Evolutionary conservation across 2,329 filamentous ascomycete species (phyloP).

Genomic region (Fusarium staphyleae): DNA sequence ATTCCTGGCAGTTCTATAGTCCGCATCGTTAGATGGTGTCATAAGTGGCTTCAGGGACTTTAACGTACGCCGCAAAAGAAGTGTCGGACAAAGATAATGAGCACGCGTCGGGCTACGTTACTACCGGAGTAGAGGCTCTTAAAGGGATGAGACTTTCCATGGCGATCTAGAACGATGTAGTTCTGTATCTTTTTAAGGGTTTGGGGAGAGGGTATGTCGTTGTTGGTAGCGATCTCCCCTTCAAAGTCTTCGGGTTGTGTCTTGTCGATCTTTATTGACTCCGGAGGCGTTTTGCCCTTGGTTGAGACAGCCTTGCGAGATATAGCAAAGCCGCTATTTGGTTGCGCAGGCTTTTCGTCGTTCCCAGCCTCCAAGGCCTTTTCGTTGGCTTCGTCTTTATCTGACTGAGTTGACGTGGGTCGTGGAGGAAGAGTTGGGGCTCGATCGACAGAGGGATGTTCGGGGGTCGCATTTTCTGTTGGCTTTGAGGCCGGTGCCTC

Average conservation of each 20-base stretch:
- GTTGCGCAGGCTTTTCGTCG: constrained; percentile 5
- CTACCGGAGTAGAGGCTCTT: constrained; percentile 66
- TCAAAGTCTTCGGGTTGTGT: constrained; percentile 60
- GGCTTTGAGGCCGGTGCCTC: constrained; percentile 14
- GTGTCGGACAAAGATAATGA: constrained; percentile 78
- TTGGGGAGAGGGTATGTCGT: constrained; percentile 60
- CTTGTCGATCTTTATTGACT: constrained; percentile 47
- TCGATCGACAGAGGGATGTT: constrained; percentile 12
- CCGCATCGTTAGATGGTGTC: constrained; percentile 28
- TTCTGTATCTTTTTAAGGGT: constrained; percentile 60
- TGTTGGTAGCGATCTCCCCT: constrained; percentile 62
- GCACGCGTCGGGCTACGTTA: constrained; percentile 62
- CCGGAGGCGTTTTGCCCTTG: constrained; percentile 33
- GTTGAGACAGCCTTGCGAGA: constrained; percentile 28
- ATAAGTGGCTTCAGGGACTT: neutral
- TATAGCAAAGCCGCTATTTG: constrained; percentile 13
- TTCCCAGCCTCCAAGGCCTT: constrained; percentile 15
- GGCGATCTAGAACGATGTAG: constrained; percentile 65
- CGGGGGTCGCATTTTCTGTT: constrained; percentile 10
- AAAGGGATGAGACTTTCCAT: constrained; percentile 67
- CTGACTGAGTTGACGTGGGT: neutral
- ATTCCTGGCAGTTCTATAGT: constrained; percentile 76
- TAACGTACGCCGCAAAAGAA: constrained; percentile 79
- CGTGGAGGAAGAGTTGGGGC: constrained; percentile 20
- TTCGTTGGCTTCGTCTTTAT: constrained; percentile 7